Evolutionary conservation across 2,329 filamentous ascomycete genomes (phyloP).

Genomic region (Botrytis paeoniae): DNA sequence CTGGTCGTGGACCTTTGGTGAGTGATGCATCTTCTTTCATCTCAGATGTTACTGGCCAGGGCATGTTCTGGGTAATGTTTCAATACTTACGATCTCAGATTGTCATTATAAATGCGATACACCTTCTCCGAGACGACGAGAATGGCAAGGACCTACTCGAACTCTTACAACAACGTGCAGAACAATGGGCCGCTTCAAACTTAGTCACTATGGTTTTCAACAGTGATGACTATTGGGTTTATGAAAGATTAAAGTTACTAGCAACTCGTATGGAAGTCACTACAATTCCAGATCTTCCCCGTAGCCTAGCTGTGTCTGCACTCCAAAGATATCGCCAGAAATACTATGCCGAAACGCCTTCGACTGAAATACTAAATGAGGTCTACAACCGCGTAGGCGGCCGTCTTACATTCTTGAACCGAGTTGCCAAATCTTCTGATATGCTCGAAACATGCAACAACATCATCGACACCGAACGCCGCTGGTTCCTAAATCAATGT

Average conservation of each 20-base stretch:
- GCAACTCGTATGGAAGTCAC: conserved; percentile 94
- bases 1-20: conserved; percentile 67
- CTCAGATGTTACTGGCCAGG: no score
- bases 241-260: conserved; percentile 87
- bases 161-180: conserved; percentile 89
- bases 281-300: conserved; percentile 78
- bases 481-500: conserved; percentile 77
- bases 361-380: conserved; percentile 59
- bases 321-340: conserved; percentile 75
- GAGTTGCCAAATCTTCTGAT: conserved; percentile 80
- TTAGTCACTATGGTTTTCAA: conserved; percentile 93
- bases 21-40: not conserved
- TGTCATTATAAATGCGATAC: conserved; percentile 89
- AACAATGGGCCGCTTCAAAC: conserved; percentile 92
- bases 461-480: conserved; percentile 69
- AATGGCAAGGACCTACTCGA: conserved; percentile 92
- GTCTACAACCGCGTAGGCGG: conserved; percentile 88
- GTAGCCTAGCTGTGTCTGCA: conserved; percentile 71
- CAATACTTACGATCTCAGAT: not conserved
- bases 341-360: conserved; percentile 65
- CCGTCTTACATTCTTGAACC: conserved; percentile 80
- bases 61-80: no score
- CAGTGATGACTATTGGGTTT: conserved; percentile 98
- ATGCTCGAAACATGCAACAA: conserved; percentile 76
- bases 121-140: conserved; percentile 86